Evolutionary conservation across 2,329 filamentous ascomycete genomes (phyloP).

Genomic region (Talaromyces piceae): DNA sequence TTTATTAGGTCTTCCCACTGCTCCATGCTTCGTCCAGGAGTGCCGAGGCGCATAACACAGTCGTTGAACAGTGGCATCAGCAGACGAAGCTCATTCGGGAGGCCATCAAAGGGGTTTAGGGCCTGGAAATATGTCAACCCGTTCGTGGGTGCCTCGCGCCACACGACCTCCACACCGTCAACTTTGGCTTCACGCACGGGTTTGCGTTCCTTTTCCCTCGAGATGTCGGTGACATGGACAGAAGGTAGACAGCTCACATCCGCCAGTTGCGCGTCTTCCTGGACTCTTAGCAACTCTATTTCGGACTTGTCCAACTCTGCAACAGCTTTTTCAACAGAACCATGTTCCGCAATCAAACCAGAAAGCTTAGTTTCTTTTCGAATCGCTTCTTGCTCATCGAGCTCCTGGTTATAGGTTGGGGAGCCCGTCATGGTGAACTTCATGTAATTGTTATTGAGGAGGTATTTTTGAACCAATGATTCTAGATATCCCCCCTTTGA

Average conservation of each 20-base stretch:
- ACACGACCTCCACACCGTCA: constrained; percentile 66
- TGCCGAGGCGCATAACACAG: constrained; percentile 87
- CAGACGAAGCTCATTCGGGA: constrained; percentile 77
- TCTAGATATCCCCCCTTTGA: constrained; percentile 75
- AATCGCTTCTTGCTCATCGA: constrained; percentile 68
- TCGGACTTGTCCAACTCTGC: constrained; percentile 70
- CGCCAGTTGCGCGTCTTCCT: constrained; percentile 75
- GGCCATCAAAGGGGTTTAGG: constrained; percentile 67
- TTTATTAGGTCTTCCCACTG: constrained; percentile 94
- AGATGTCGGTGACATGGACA: constrained; percentile 82
- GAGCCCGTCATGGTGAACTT: constrained; percentile 94
- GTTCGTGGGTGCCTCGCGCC: constrained; percentile 89
- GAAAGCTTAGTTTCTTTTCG: constrained; percentile 68
- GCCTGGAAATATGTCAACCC: constrained; percentile 93
- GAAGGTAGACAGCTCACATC: constrained; percentile 84
- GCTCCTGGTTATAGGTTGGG: constrained; percentile 61
- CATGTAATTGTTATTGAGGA: constrained; percentile 77
- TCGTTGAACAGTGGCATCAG: constrained; percentile 87
- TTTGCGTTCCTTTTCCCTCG: constrained; percentile 67
- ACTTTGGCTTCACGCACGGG: constrained; percentile 53
- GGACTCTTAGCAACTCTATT: constrained; percentile 68
- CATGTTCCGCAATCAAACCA: constrained; percentile 59
- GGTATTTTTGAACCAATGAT: constrained; percentile 76
- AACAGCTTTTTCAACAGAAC: constrained; percentile 63
- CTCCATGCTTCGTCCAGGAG: constrained; percentile 80